Base-by-base conservation (phyloP, 2,329 filamentous ascomycete species). In the Leptographium radiaticola region DNA sequence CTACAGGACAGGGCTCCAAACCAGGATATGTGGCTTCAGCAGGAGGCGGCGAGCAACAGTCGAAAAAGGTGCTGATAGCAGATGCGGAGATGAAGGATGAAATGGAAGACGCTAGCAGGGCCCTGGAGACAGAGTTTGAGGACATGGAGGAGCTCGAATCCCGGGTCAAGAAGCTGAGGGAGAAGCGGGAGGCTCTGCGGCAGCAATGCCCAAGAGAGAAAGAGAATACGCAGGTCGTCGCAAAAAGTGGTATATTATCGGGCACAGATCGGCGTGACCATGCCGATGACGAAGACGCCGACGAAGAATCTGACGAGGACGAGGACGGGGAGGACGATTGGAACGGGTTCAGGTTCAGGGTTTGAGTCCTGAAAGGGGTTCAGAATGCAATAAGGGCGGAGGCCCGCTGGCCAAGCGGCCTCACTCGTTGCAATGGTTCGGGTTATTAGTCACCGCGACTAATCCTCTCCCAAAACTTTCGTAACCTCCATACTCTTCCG, bases 71-170 rank as follows among this genome's bases (percentile, higher is more conserved):
- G 4, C 2, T 36, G 20, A 7, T 31, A 46, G 25, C 43, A n/a
- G 51, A 52, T 11, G 13, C n/a, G 4, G 34, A 80, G 60, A 64
- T 81, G 1, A 77, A 77, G 54, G 84, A 83, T 42, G 86, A 89
- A 64, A 79, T 79, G 54, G 87, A 93, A 64, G 87, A 93, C 61
- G 87, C 87, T 1, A 79, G 77, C 44, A 75, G 84, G 25, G 81
- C 84, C 34, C 68, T 90, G 54, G 84, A 89, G 66, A 80, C 83
- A 43, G 87, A 91, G 66, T 86, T 91, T 59, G 86, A 89, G 55
- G 83, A 89, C 64, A 91, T 91, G 87, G 83, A 86, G 63, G 79
- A 83, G 63, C 74, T 91, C 47, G 87, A 91, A 66, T 79, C 80
- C 51, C 77, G 86, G 8, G 84, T 91, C 13, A 74, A 75, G 56